These are phyloP conservation scores for Chrysoporthe deuterocubensis DNA, from an alignment of 2,329 filamentous ascomycete species.

Conservation along the genomic window DNA sequence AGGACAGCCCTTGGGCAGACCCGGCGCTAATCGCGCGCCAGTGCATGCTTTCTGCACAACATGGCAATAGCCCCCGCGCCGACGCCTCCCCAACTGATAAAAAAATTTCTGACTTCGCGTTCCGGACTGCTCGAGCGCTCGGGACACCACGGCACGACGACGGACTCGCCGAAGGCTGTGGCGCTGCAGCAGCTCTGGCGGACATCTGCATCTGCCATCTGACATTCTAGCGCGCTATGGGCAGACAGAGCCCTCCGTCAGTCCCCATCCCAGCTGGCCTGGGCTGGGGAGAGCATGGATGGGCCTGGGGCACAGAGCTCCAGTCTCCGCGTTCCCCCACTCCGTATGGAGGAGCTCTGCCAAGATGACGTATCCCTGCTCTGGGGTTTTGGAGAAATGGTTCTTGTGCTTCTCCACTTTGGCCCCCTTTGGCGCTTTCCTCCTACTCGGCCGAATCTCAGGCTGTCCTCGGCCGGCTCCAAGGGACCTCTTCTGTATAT, in stretches of 20 bases:
- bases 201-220: not conserved
- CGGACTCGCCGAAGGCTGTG: constrained; percentile 1
- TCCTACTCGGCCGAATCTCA: not conserved
- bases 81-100: not conserved
- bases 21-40: constrained; percentile 18
- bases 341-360: not conserved
- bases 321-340: constrained; percentile 23
- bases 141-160: not conserved
- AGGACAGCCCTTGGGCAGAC: not conserved
- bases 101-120: not conserved
- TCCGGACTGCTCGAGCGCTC: not conserved
- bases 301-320: constrained; percentile 17
- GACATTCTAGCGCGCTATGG: not conserved
- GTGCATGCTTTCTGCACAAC: constrained; percentile 8
- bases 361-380: constrained; percentile 20
- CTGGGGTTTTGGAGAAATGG: constrained; percentile 12
- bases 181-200: not conserved
- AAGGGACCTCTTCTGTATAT: not conserved
- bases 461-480: no score
- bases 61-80: constrained; percentile 3
- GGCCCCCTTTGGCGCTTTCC: not conserved
- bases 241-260: not conserved
- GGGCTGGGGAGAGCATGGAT: constrained; percentile 21
- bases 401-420: not conserved
- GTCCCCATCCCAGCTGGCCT: not conserved